A percentile compares a stretch with the other conserved stretches of the same genome.
phyloP scores from a whole-genome alignment of 768 basidiomycete species.

The Hydnomerulius pinastri region DNA sequence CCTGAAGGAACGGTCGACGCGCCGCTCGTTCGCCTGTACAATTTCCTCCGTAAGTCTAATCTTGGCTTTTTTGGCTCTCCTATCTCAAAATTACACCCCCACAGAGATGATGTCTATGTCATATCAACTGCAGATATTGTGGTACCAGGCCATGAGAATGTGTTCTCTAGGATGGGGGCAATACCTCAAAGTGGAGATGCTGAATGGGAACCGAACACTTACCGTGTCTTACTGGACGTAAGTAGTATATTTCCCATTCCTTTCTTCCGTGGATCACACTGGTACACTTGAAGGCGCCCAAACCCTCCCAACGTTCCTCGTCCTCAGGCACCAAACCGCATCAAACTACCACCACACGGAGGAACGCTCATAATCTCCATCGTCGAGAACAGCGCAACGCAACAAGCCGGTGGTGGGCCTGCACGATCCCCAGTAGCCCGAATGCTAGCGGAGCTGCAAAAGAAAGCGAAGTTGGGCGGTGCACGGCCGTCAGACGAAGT shows the following conservation, averaged over 20 bases:
- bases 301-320: conserved; percentile 31
- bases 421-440: conserved; percentile 55
- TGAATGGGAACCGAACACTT: conserved; percentile 65
- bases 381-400: conserved; percentile 47
- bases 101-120: conserved; percentile 89
- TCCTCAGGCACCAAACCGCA: conserved; percentile 27
- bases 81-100: not conserved
- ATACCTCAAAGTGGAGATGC: conserved; percentile 70
- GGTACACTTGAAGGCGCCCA: conserved; percentile 37
- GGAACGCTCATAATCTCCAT: conserved; percentile 77
- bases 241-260: conserved; percentile 25
- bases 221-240: conserved; percentile 89
- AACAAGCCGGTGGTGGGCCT: conserved; percentile 44
- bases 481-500: conserved; percentile 71
- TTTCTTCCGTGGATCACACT: not conserved
- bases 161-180: conserved; percentile 87
- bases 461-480: conserved; percentile 58
- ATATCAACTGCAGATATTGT: conserved; percentile 89
- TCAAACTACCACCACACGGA: conserved; percentile 60
- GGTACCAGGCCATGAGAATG: conserved; percentile 80
- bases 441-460: conserved; percentile 62
- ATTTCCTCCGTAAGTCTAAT: conserved; percentile 76
- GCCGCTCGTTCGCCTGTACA: conserved; percentile 82
- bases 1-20: conserved; percentile 70
- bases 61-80: not conserved